These are phyloP conservation scores for Bolboschoenus planiculmis DNA, from an alignment of 176 grass and related monocot species.

Conservation along the genomic window DNA sequence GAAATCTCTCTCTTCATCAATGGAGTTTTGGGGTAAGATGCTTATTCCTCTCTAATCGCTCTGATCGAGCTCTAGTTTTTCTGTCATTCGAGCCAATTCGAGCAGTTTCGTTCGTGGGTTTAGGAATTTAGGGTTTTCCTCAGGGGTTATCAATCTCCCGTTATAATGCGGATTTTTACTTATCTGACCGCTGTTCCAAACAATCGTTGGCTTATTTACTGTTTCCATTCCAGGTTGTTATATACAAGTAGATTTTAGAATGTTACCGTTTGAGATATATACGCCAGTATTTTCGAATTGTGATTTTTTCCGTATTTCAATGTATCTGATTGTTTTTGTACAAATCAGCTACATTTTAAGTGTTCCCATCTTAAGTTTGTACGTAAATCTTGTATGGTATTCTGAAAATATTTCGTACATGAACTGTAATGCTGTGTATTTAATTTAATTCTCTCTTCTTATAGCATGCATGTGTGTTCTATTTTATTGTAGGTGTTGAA, in stretches of 20 bases:
- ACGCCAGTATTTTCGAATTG: background rate
- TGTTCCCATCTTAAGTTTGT: background rate
- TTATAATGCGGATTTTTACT: background rate
- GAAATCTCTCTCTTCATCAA: background rate
- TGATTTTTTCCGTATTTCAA: background rate
- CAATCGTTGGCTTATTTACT: background rate
- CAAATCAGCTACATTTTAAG: background rate
- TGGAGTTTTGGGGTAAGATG: conserved; percentile 24
- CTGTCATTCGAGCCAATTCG: background rate
- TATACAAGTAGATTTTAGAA: background rate
- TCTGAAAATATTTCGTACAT: background rate
- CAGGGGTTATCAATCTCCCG: background rate
- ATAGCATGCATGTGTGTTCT: background rate
- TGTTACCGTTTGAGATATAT: background rate
- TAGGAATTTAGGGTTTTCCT: background rate
- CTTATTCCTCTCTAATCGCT: background rate
- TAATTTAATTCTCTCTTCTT: background rate
- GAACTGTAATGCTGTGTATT: background rate
- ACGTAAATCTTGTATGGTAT: background rate
- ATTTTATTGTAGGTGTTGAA: conserved; percentile 53
- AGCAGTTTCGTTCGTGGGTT: background rate
- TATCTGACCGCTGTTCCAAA: background rate
- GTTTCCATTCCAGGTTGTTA: background rate
- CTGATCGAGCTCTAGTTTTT: background rate
- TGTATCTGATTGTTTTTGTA: background rate